Evolutionary conservation across 1,139 yeast genomes (phyloP).

Genomic region (Suhomyces bribrorum): DNA sequence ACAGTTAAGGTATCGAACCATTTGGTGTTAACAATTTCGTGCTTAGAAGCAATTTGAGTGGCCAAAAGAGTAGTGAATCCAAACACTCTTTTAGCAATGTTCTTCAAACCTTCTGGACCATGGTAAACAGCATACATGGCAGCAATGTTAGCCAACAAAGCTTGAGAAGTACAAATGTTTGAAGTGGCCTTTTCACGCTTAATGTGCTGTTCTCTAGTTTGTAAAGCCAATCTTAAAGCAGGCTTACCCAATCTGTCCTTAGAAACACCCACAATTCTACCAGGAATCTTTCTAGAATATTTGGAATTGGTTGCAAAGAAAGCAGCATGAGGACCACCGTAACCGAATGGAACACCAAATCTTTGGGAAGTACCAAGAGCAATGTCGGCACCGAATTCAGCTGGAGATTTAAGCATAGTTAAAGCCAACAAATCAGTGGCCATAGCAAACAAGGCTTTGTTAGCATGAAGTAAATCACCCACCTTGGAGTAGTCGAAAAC

Average conservation of each 20-base stretch:
- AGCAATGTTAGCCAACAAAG: slow-evolving; percentile 89
- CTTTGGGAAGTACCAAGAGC: slow-evolving; percentile 93
- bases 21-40: slow-evolving; percentile 54
- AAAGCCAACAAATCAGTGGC: slow-evolving; percentile 91
- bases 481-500: slow-evolving; percentile 56
- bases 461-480: slow-evolving; percentile 64
- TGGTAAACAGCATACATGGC: slow-evolving; percentile 97
- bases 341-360: slow-evolving; percentile 96
- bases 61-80: slow-evolving; percentile 78
- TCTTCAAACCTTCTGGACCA: slow-evolving; percentile 85
- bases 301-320: slow-evolving; percentile 83
- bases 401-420: slow-evolving; percentile 81
- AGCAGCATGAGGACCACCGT: slow-evolving; percentile 99
- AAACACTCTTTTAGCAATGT: slow-evolving; percentile 77
- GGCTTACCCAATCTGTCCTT: slow-evolving; percentile 88
- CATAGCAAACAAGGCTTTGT: slow-evolving; percentile 76
- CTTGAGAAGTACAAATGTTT: slow-evolving; percentile 97
- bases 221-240: slow-evolving; percentile 89
- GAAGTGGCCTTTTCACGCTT: slow-evolving; percentile 97
- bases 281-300: slow-evolving; percentile 91
- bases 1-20: slow-evolving; percentile 92
- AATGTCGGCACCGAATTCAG: slow-evolving; percentile 86
- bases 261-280: slow-evolving; percentile 90
- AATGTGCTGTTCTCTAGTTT: slow-evolving; percentile 97
- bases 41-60: slow-evolving; percentile 47